Evolutionary conservation across 257 asterid genomes (phyloP).

Genomic region (Nicotiana obtusifolia): DNA sequence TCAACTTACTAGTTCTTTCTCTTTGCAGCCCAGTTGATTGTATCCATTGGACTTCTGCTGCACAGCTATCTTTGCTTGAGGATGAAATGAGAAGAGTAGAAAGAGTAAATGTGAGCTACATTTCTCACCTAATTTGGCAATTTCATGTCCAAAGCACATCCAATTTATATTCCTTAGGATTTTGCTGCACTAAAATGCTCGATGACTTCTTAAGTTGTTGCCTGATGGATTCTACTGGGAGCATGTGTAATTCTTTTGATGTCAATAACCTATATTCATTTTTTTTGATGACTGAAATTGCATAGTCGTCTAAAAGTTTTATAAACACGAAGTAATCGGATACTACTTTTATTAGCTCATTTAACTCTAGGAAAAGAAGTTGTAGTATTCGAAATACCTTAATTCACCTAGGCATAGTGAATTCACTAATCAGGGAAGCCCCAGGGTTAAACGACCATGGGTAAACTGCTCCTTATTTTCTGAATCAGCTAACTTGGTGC

Average conservation of each 20-base stretch:
- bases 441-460: neutral
- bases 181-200: neutral
- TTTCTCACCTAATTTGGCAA: neutral
- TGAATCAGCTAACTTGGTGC: neutral
- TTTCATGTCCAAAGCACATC: neutral
- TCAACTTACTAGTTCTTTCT: conserved; percentile 12
- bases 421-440: neutral
- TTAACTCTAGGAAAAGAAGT: neutral
- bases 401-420: neutral
- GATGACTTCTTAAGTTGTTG: neutral
- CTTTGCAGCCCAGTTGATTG: conserved; percentile 96
- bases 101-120: conserved; percentile 79
- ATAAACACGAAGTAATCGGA: neutral
- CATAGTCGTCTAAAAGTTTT: neutral
- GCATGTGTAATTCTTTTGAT: neutral
- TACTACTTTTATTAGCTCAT: neutral
- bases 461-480: neutral
- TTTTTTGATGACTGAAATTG: neutral
- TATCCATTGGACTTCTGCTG: conserved; percentile 95
- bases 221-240: neutral
- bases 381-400: neutral
- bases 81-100: conserved; percentile 99
- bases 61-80: conserved; percentile 87
- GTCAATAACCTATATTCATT: neutral
- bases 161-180: neutral